Conservation (phyloP, 306 rosid genomes). For the Styphnolobium japonicum region DNA sequence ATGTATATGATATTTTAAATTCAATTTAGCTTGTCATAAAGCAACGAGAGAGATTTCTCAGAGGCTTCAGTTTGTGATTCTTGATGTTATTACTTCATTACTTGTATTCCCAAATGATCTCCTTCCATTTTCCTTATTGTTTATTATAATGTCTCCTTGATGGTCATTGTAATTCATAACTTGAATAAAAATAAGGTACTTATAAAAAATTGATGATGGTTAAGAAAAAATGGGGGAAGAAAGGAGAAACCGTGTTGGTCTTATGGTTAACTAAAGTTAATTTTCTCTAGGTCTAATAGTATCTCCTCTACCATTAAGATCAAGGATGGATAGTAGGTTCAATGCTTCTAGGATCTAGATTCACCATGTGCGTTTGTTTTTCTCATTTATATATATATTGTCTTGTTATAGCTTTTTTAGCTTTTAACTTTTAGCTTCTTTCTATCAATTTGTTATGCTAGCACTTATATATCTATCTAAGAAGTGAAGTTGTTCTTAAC, state of each 20-base stretch:
- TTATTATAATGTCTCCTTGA: too few relatives aligned
- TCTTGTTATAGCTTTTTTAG: neutral
- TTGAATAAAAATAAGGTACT: too few relatives aligned
- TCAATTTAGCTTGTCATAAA: too few relatives aligned
- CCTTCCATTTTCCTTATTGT: too few relatives aligned
- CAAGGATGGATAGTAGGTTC: neutral
- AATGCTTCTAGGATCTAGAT: constrained; percentile 14
- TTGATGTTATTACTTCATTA: too few relatives aligned
- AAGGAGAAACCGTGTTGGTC: neutral
- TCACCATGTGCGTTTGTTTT: neutral
- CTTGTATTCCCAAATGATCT: too few relatives aligned
- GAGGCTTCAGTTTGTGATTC: too few relatives aligned
- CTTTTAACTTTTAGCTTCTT: neutral
- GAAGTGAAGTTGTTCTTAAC: constrained; percentile 16
- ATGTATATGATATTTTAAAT: too few relatives aligned
- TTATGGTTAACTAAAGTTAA: neutral
- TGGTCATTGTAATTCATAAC: too few relatives aligned
- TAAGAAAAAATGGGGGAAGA: too few relatives aligned
- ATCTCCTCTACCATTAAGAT: neutral
- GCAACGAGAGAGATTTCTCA: too few relatives aligned
- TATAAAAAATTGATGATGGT: too few relatives aligned
- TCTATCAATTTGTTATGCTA: neutral
- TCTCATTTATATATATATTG: neutral
- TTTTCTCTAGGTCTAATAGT: neutral
- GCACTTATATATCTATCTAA: neutral